A percentile compares a stretch with the other conserved stretches of the same genome.
These are phyloP conservation scores for Aspergillus baeticus DNA, from an alignment of 495 filamentous ascomycete species.

Conservation along the genomic window DNA sequence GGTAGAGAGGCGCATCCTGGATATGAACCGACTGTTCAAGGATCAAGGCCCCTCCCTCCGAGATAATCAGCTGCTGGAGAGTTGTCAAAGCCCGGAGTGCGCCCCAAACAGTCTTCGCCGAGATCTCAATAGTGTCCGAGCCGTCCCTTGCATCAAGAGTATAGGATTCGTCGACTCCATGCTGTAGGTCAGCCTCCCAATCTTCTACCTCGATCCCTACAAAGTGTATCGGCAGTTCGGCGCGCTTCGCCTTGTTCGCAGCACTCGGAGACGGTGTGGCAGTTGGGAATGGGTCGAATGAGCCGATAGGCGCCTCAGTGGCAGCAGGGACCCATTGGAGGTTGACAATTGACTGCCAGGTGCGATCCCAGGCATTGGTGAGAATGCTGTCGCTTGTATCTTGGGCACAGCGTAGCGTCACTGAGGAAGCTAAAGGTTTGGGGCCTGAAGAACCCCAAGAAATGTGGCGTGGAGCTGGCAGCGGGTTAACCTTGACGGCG, in stretches of 20 bases:
- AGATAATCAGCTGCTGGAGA: conserved; percentile 52
- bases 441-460: conserved; percentile 54
- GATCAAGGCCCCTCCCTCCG: conserved; percentile 43
- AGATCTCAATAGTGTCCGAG: conserved; percentile 41
- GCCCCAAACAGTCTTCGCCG: conserved; percentile 50
- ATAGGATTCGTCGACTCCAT: conserved; percentile 59
- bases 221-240: conserved; percentile 21
- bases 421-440: conserved; percentile 28
- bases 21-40: conserved; percentile 51
- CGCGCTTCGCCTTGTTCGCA: conserved; percentile 34
- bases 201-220: conserved; percentile 45
- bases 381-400: conserved; percentile 32
- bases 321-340: conserved; percentile 55
- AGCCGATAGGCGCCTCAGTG: conserved; percentile 46
- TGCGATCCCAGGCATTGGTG: conserved; percentile 45
- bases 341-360: conserved; percentile 41
- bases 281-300: conserved; percentile 48
- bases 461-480: conserved; percentile 54
- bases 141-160: conserved; percentile 42
- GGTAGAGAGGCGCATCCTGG: conserved; percentile 46
- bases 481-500: conserved; percentile 52
- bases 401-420: conserved; percentile 22
- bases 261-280: conserved; percentile 25
- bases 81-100: conserved; percentile 62
- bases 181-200: conserved; percentile 42